These are phyloP conservation scores for Lunasporangiospora selenospora DNA, from an alignment of 192 early-diverging fungal genomes.

Conservation along the genomic window DNA sequence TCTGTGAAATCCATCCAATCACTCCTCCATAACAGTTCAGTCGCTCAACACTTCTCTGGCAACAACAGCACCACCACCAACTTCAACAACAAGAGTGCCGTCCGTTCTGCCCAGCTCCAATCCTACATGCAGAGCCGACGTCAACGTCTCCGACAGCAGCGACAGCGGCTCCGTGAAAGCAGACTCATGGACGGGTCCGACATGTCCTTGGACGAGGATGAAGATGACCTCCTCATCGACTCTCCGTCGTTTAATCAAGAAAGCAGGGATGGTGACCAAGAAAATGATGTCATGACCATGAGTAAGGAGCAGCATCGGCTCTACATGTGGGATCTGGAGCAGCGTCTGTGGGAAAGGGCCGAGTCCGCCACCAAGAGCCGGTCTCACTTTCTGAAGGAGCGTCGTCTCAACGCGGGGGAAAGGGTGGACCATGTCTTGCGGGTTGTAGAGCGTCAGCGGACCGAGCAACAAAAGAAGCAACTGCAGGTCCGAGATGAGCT, in stretches of 20 bases:
- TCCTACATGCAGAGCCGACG: conserved; percentile 32
- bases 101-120: conserved; percentile 21
- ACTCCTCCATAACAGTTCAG: neutral
- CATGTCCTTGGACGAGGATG: conserved; percentile 22
- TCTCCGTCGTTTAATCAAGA: neutral
- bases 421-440: conserved; percentile 23
- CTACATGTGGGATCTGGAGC: conserved; percentile 33
- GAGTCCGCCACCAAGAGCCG: conserved; percentile 34
- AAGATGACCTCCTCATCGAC: conserved; percentile 5
- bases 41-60: no score
- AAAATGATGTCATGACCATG: conserved; percentile 3
- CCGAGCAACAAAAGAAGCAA: conserved; percentile 28
- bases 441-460: conserved; percentile 24
- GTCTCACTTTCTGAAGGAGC: conserved; percentile 26
- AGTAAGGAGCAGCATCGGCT: conserved; percentile 15
- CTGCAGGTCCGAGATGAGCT: conserved; percentile 29
- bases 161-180: neutral
- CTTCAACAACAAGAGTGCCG: neutral
- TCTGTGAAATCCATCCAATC: conserved; percentile 5
- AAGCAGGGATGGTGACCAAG: no score
- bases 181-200: conserved; percentile 26
- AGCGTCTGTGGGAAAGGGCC: conserved; percentile 19
- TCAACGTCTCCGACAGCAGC: conserved; percentile 19
- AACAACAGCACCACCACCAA: neutral
- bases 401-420: conserved; percentile 22